Evolutionary conservation across 805 yeast genomes (phyloP), one percentile per base, ranked within the genome.

Genomic region (Wickerhamomyces rabaulensis): DNA sequence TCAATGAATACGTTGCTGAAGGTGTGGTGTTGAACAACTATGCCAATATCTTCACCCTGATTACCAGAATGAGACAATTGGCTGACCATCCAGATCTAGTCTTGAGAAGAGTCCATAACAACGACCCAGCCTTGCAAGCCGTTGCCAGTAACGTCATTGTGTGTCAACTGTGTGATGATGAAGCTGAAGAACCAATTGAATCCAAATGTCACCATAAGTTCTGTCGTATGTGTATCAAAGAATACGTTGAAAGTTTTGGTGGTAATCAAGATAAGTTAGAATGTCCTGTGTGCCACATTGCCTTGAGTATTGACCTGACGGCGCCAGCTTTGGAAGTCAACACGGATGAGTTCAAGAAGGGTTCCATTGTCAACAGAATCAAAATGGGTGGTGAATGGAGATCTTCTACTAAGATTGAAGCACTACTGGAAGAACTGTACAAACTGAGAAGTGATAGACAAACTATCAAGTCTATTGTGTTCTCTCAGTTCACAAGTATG

Each of bases 81-180:
- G 98, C 99, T 0, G 99, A 94, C 64, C 99, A 94, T 65, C 99
- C 99, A 0, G 99, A 94, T 67, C 71, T 94, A 52, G 97, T 94
- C 1, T 70, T 94, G 61, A 82, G 90, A 54, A 73, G 91, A 44
- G 75, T 82, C 26, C 78, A 78, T 3, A 62, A 63, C 33, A 65
- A 57, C 20, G 62, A 67, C 57, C 54, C 65, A 55, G 53, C 65
- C 50, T 55, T 46, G 9, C 64, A 57, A 49, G 53, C 22, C 8
- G 17, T 10, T 9, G 50, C 70, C 1, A 58, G 57, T 25, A 78
- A 77, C 37, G 68, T 70, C 7, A 78, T 90, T 10, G 84, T 94
- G 38, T 94, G 99, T 62, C 95, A 88, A 54, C 63, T 94, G 21
- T 94, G 99, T 67, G 98, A 91, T 55, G 99, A 94, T 61, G 97